Conservation (phyloP, 306 rosid species). For the Cicer arietinum region DNA sequence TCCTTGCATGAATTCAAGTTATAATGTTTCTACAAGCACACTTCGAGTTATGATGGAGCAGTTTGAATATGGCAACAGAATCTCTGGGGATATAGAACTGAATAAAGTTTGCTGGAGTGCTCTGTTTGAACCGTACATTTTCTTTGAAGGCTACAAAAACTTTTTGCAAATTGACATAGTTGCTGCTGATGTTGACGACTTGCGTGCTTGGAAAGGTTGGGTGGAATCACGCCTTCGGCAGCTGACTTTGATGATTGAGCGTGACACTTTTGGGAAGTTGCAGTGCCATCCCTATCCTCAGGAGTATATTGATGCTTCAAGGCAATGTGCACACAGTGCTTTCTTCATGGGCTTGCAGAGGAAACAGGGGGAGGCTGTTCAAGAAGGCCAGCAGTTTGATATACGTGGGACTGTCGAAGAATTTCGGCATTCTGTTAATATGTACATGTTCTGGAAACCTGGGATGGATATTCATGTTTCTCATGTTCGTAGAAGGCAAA, state of each 20-base stretch:
- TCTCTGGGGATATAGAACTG: conserved; percentile 82
- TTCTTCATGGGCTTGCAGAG: conserved; percentile 67
- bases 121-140: conserved; percentile 77
- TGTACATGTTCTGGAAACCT: conserved; percentile 60
- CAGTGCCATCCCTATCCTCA: conserved; percentile 62
- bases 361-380: conserved; percentile 60
- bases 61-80: conserved; percentile 71
- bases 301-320: conserved; percentile 54
- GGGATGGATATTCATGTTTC: conserved; percentile 65
- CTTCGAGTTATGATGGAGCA: conserved; percentile 95
- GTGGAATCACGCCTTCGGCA: conserved; percentile 93
- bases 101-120: conserved; percentile 71
- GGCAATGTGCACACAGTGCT: conserved; percentile 56
- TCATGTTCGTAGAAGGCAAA: conserved; percentile 59
- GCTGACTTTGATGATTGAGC: conserved; percentile 71
- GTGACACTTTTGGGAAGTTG: conserved; percentile 63
- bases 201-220: conserved; percentile 96
- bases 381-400: conserved; percentile 67
- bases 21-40: conserved; percentile 89
- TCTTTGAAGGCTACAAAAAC: conserved; percentile 89
- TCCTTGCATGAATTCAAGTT: conserved; percentile 98
- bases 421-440: conserved; percentile 56
- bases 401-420: conserved; percentile 61
- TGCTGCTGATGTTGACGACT: conserved; percentile 79
- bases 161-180: conserved; percentile 87